Evolutionary conservation across 192 early-diverging fungal genomes (phyloP).

Genomic region (Coemansia javaensis): DNA sequence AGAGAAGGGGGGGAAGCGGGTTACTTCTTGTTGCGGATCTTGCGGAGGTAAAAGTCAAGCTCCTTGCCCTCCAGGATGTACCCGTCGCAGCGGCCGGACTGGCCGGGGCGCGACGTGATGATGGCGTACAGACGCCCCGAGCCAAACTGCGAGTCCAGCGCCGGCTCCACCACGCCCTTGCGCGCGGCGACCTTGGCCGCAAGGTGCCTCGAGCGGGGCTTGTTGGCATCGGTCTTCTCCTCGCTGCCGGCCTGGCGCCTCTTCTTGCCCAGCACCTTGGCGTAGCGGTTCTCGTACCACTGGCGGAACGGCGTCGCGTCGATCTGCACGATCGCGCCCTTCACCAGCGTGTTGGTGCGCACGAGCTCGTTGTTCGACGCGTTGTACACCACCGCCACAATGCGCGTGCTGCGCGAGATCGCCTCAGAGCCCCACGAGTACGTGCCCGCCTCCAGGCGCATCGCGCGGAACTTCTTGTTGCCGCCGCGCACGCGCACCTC

Average conservation of each 20-base stretch:
- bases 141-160: slow-evolving; percentile 90
- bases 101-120: slow-evolving; percentile 93
- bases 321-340: slow-evolving; percentile 95
- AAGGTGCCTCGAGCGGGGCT: slow-evolving; percentile 88
- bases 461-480: slow-evolving; percentile 96
- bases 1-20: not conserved
- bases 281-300: slow-evolving; percentile 99
- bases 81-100: slow-evolving; percentile 95
- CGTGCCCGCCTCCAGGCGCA: slow-evolving; percentile 94
- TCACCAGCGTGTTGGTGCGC: slow-evolving; percentile 98
- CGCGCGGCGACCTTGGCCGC: slow-evolving; percentile 81
- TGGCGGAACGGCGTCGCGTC: slow-evolving; percentile 99
- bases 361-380: slow-evolving; percentile 99
- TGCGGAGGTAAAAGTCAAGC: slow-evolving; percentile 96
- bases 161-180: slow-evolving; percentile 81
- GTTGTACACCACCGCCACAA: slow-evolving; percentile 95
- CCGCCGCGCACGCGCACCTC: slow-evolving; percentile 96
- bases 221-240: slow-evolving; percentile 63
- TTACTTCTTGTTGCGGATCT: slow-evolving; percentile 72
- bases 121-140: slow-evolving; percentile 91
- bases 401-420: slow-evolving; percentile 93
- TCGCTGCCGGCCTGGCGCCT: slow-evolving; percentile 41
- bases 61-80: slow-evolving; percentile 99
- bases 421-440: slow-evolving; percentile 98
- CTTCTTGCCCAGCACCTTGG: slow-evolving; percentile 80